Percentiles rank a stretch among this genome's conserved stretches.
Conservation (phyloP, 441 rosid species). For the Populus tomentosa region DNA sequence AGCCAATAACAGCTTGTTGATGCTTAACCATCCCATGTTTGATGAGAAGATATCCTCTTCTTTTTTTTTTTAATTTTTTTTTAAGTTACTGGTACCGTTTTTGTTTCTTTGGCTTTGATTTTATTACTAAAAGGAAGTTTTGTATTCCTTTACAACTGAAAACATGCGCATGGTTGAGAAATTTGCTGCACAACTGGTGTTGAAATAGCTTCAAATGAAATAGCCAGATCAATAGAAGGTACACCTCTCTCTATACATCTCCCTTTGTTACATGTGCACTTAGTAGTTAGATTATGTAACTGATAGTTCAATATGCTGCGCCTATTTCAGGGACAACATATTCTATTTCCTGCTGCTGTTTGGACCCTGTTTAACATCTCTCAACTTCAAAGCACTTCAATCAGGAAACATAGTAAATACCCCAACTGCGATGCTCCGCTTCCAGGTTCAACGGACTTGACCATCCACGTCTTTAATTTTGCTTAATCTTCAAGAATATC, state of each 20-base stretch:
- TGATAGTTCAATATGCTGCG: slow-evolving; percentile 4
- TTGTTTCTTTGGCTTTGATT: background rate
- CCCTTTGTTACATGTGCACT: background rate
- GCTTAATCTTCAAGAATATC: background rate
- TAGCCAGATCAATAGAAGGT: slow-evolving; percentile 20
- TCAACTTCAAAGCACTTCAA: background rate
- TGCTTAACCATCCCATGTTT: slow-evolving; percentile 81
- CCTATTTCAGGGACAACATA: slow-evolving; percentile 9
- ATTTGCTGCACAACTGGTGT: slow-evolving; percentile 45
- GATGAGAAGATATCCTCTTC: slow-evolving; percentile 89
- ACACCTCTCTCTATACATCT: slow-evolving; percentile 13
- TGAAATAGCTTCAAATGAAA: slow-evolving; percentile 31
- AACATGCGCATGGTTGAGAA: slow-evolving; percentile 66
- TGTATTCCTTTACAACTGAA: slow-evolving; percentile 45
- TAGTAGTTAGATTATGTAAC: background rate
- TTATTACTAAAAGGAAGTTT: background rate
- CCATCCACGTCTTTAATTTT: background rate
- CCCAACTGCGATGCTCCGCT: background rate
- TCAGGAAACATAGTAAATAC: background rate
- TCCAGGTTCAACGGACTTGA: background rate
- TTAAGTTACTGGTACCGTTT: background rate
- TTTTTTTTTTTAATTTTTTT: no score
- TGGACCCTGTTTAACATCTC: background rate
- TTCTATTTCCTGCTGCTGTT: background rate
- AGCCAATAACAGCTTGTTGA: slow-evolving; percentile 68